Evolutionary conservation across 2,329 filamentous ascomycete species (phyloP).

Genomic region (Emergomyces orientalis): DNA sequence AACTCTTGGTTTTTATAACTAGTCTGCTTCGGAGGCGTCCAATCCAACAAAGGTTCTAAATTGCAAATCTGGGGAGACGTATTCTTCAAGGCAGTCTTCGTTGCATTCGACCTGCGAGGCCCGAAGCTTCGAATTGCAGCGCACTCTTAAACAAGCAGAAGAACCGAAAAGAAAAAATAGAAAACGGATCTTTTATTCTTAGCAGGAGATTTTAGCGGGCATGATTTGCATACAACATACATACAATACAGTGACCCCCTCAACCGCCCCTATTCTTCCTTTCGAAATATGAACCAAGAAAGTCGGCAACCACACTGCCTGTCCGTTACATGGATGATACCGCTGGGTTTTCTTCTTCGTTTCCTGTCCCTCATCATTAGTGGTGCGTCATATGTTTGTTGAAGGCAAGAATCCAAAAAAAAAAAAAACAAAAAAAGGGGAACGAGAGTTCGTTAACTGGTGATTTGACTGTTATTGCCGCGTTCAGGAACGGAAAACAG

Average conservation of each 20-base stretch:
- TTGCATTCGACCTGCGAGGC: constrained; percentile 47
- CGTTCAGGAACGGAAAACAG: no score
- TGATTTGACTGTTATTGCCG: no score
- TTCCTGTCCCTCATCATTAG: no score
- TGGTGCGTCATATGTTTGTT: no score
- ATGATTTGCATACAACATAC: background rate
- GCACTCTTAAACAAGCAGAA: constrained; percentile 21
- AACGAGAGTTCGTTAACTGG: no score
- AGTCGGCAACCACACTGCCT: no score
- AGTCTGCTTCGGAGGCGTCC: constrained; percentile 52
- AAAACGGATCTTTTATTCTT: background rate
- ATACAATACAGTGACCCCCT: background rate
- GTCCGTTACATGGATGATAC: no score
- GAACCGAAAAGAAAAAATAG: background rate
- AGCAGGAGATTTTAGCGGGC: background rate
- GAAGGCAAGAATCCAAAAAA: no score
- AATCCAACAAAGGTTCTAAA: constrained; percentile 47
- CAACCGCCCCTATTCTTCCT: background rate
- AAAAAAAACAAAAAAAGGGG: no score
- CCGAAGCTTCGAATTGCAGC: constrained; percentile 46
- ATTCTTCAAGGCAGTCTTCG: constrained; percentile 52
- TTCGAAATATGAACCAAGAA: no score
- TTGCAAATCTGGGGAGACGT: constrained; percentile 53
- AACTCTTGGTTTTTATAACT: background rate
- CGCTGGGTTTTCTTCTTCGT: no score